These are phyloP conservation scores for Chlamydomonas sphaeroides DNA, from an alignment of 139 green algal genomes.

Conservation along the genomic window DNA sequence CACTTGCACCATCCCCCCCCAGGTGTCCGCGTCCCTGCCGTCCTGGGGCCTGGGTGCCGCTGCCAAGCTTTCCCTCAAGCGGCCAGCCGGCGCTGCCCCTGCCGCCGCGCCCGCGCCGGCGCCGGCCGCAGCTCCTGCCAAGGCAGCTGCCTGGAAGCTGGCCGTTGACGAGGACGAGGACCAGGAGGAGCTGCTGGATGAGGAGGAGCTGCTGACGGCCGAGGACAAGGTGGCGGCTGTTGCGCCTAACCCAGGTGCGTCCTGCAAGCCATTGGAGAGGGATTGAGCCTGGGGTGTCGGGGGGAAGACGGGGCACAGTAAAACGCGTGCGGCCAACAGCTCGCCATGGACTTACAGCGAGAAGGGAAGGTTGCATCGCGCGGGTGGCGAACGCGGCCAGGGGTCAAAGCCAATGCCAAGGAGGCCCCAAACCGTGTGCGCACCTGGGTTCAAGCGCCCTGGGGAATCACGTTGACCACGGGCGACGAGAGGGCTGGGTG, in stretches of 20 bases:
- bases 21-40: constrained; percentile 64
- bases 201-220: constrained; percentile 92
- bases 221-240: constrained; percentile 73
- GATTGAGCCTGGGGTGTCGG: too few relatives aligned
- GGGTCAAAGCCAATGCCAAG: too few relatives aligned
- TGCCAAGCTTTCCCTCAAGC: constrained; percentile 64
- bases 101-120: constrained; percentile 30
- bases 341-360: too few relatives aligned
- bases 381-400: too few relatives aligned
- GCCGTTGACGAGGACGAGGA: constrained; percentile 51
- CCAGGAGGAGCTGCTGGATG: constrained; percentile 93
- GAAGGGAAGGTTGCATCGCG: too few relatives aligned
- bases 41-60: constrained; percentile 69
- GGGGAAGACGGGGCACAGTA: too few relatives aligned
- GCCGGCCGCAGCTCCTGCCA: constrained; percentile 16
- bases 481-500: too few relatives aligned
- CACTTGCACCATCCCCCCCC: not conserved
- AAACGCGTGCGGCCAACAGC: too few relatives aligned
- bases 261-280: not conserved
- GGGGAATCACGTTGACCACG: too few relatives aligned
- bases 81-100: constrained; percentile 12
- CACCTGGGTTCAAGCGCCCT: too few relatives aligned
- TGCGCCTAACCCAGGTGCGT: not conserved
- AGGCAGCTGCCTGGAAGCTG: constrained; percentile 46
- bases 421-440: too few relatives aligned